A percentile compares a stretch with the other conserved stretches of the same genome.
Evolutionary conservation across 2,329 filamentous ascomycete genomes (phyloP).

Genomic region (Exophiala lecanii-corni): DNA sequence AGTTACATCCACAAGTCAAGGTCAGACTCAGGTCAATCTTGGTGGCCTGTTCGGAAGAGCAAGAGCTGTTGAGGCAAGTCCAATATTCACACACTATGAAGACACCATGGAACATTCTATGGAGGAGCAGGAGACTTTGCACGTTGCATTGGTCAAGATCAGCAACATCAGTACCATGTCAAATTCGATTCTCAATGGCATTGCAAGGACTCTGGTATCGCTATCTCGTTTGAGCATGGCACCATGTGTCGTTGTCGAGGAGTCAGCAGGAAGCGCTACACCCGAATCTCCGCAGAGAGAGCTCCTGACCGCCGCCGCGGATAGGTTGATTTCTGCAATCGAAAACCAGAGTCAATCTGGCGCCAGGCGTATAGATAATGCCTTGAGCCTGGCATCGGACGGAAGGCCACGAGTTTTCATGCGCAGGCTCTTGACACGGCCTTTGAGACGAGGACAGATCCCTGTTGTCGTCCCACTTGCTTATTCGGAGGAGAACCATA

Average conservation of each 20-base stretch:
- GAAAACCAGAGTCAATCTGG: slow-evolving; percentile 64
- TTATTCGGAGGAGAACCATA: slow-evolving; percentile 50
- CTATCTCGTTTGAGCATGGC: slow-evolving; percentile 75
- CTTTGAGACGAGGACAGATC: slow-evolving; percentile 64
- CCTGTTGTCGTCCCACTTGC: slow-evolving; percentile 65
- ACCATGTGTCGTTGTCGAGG: slow-evolving; percentile 76
- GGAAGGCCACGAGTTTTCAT: slow-evolving; percentile 35
- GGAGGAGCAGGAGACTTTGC: slow-evolving; percentile 49
- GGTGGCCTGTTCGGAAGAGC: slow-evolving; percentile 57
- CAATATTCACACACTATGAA: slow-evolving; percentile 55
- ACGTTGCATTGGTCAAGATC: slow-evolving; percentile 83
- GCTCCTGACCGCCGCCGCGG: slow-evolving; percentile 58
- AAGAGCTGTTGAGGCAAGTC: slow-evolving; percentile 54
- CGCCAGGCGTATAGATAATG: slow-evolving; percentile 62
- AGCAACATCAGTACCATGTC: slow-evolving; percentile 67
- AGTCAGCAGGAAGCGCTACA: background rate
- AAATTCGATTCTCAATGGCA: slow-evolving; percentile 64
- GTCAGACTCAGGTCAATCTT: slow-evolving; percentile 36
- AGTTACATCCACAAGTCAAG: slow-evolving; percentile 18
- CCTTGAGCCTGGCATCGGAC: slow-evolving; percentile 39
- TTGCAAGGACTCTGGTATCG: slow-evolving; percentile 79
- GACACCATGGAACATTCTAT: slow-evolving; percentile 34
- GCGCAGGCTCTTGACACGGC: slow-evolving; percentile 56
- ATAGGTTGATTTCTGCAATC: slow-evolving; percentile 70
- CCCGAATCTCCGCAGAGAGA: slow-evolving; percentile 42